Evolutionary conservation across 108 stramenopile genomes (phyloP).

Genomic region (Conticribra guillardii): DNA sequence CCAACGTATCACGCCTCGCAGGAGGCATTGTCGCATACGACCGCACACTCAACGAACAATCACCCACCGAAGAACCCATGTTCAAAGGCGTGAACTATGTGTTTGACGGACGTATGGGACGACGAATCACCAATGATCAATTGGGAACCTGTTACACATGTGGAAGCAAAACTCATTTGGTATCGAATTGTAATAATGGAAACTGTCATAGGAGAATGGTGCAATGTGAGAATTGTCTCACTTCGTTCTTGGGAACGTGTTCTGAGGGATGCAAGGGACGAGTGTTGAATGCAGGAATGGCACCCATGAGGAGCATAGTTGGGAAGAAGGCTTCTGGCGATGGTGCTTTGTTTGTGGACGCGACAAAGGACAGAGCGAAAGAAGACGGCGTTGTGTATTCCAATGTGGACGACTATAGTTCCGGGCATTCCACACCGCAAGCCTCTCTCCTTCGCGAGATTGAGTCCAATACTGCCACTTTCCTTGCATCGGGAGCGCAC

Average conservation of each 20-base stretch:
- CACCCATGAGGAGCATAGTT: too few relatives aligned
- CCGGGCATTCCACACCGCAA: constrained; percentile 62
- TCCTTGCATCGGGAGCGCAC: constrained; percentile 78
- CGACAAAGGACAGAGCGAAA: constrained; percentile 7
- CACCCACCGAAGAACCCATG: constrained; percentile 71
- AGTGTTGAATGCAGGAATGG: constrained; percentile 64
- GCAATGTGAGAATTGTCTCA: constrained; percentile 84
- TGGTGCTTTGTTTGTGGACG: too few relatives aligned
- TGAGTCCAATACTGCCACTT: constrained; percentile 71
- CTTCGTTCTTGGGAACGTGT: constrained; percentile 78
- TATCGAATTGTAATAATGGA: constrained; percentile 89
- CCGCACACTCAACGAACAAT: constrained; percentile 70
- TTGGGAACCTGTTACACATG: constrained; percentile 89
- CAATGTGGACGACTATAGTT: constrained; percentile 77
- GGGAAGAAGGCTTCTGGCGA: too few relatives aligned
- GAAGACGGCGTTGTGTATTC: constrained; percentile 33
- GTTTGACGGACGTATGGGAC: constrained; percentile 95
- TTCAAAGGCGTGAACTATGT: constrained; percentile 97
- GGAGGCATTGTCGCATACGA: constrained; percentile 96
- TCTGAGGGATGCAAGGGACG: constrained; percentile 78
- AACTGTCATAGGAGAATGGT: constrained; percentile 92
- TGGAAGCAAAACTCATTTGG: constrained; percentile 81
- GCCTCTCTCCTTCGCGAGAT: constrained; percentile 70
- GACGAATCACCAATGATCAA: constrained; percentile 90
- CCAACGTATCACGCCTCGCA: constrained; percentile 90